These are phyloP conservation scores for Cocos nucifera DNA, from an alignment of 176 grass and related monocot species.

Conservation along the genomic window DNA sequence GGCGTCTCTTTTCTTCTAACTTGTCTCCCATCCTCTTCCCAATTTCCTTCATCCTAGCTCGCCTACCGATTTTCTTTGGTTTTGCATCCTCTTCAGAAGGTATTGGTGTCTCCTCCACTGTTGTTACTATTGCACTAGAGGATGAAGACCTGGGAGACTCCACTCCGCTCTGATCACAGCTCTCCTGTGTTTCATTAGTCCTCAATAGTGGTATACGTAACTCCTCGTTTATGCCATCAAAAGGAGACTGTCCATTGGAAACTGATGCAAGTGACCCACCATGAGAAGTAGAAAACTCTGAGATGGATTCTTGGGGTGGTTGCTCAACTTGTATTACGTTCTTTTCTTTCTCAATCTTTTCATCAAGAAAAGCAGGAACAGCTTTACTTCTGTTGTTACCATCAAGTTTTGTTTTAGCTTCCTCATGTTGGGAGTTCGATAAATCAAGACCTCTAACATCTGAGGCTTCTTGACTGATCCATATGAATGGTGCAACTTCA, in stretches of 20 bases:
- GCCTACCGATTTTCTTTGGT: conserved; percentile 30
- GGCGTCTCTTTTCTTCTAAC: conserved; percentile 78
- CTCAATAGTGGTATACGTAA: conserved; percentile 29
- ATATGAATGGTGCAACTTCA: conserved; percentile 68
- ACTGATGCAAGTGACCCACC: neutral
- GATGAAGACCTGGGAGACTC: conserved; percentile 23
- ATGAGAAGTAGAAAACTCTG: conserved; percentile 22
- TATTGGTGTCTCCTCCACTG: conserved; percentile 23
- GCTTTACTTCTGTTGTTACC: conserved; percentile 17
- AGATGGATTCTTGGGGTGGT: conserved; percentile 12
- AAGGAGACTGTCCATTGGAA: conserved; percentile 8
- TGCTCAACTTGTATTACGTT: conserved; percentile 25
- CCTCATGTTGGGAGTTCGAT: conserved; percentile 25
- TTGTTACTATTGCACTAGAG: conserved; percentile 18
- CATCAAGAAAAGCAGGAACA: neutral
- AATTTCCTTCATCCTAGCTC: conserved; percentile 76
- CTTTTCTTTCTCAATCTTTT: conserved; percentile 34
- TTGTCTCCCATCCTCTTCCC: conserved; percentile 80
- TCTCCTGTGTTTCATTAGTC: conserved; percentile 25
- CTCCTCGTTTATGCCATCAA: conserved; percentile 6
- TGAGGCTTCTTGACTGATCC: conserved; percentile 42
- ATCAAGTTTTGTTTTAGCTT: conserved; percentile 22
- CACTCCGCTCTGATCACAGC: conserved; percentile 12
- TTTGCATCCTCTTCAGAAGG: conserved; percentile 37
- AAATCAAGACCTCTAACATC: conserved; percentile 22